Evolutionary conservation across 441 rosid species (phyloP).

Genomic region (Metrosideros polymorpha): DNA sequence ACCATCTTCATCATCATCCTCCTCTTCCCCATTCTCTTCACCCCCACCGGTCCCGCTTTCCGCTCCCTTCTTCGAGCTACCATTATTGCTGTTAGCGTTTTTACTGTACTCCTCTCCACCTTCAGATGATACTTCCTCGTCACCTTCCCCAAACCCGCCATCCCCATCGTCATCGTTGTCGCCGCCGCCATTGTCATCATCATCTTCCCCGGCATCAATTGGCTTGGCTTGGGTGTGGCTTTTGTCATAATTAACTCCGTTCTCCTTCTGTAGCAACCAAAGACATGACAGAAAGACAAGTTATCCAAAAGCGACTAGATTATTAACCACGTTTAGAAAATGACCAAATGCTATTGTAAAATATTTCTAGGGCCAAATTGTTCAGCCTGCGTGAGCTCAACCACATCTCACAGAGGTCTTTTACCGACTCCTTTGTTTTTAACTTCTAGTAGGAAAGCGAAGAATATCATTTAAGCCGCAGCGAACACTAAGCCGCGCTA

Average conservation of each 20-base stretch:
- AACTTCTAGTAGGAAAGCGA: background rate
- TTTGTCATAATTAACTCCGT: conserved; percentile 11
- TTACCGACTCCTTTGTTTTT: background rate
- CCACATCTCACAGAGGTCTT: background rate
- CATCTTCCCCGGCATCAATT: conserved; percentile 46
- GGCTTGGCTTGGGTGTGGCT: conserved; percentile 14
- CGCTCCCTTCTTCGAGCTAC: conserved; percentile 25
- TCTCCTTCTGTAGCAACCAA: conserved; percentile 4
- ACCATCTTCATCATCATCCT: conserved; percentile 22
- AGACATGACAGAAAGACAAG: background rate
- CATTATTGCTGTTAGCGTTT: conserved; percentile 22
- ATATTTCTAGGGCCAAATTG: background rate
- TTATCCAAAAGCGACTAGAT: background rate
- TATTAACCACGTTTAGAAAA: background rate
- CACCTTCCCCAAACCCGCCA: conserved; percentile 37
- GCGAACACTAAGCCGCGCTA: background rate
- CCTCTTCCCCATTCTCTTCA: conserved; percentile 35
- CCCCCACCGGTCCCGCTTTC: conserved; percentile 24
- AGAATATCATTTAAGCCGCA: background rate
- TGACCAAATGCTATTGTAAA: background rate
- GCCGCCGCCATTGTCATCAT: conserved; percentile 9
- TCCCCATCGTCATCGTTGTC: conserved; percentile 33
- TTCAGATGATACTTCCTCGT: conserved; percentile 43
- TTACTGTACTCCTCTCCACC: conserved; percentile 25
- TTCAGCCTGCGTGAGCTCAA: background rate